Evolutionary conservation across 805 yeast genomes (phyloP).

Genomic region (Maudiozyma turicensis): DNA sequence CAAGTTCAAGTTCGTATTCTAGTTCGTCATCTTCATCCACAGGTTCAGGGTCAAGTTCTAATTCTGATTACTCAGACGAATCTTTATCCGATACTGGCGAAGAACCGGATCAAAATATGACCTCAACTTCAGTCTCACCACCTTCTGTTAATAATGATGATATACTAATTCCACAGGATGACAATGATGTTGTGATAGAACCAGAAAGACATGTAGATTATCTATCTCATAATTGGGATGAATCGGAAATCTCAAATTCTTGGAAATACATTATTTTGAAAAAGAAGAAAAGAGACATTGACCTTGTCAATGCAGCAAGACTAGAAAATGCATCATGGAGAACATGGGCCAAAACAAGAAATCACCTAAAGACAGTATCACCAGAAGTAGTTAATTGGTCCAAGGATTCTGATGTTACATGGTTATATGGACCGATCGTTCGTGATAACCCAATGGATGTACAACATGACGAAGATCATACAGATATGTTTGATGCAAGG

Average conservation of each 20-base stretch:
- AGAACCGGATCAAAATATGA: not conserved
- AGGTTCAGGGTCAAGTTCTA: constrained; percentile 1
- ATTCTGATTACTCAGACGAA: constrained; percentile 1
- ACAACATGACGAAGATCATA: not conserved
- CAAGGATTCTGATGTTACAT: constrained; percentile 92
- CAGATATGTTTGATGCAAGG: constrained; percentile 6
- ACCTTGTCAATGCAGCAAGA: constrained; percentile 73
- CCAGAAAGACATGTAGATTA: constrained; percentile 92
- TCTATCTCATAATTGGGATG: constrained; percentile 93
- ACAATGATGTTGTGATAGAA: constrained; percentile 65
- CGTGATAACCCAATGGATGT: constrained; percentile 9
- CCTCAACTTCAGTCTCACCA: constrained; percentile 29
- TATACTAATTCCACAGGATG: constrained; percentile 58
- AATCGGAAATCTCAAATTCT: constrained; percentile 81
- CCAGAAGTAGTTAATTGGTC: constrained; percentile 95
- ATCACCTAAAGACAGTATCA: constrained; percentile 66
- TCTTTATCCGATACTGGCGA: not conserved
- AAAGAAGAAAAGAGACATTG: constrained; percentile 44
- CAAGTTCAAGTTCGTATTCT: not conserved
- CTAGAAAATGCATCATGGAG: constrained; percentile 93
- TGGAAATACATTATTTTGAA: constrained; percentile 88
- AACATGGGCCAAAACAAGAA: constrained; percentile 92
- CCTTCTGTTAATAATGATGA: constrained; percentile 26
- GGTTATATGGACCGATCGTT: constrained; percentile 86
- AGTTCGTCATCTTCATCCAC: not conserved